Evolutionary conservation across 306 rosid genomes (phyloP).

Genomic region (Rubus parviflorus): DNA sequence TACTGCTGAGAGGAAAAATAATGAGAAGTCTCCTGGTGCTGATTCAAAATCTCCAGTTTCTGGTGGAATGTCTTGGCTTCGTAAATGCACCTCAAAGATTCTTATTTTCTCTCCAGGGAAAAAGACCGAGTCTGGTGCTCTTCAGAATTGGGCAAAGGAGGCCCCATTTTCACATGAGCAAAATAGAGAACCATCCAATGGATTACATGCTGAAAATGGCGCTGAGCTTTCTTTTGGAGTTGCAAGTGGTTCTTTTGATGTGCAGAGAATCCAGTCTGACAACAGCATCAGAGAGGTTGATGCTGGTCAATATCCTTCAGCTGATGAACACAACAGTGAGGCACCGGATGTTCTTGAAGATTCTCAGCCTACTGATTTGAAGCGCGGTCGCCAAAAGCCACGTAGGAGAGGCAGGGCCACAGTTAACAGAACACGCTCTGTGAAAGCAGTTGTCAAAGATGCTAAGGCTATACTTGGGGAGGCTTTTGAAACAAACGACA

Average conservation of each 20-base stretch:
- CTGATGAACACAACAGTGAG: slow-evolving; percentile 57
- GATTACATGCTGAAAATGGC: slow-evolving; percentile 54
- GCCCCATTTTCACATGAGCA: slow-evolving; percentile 32
- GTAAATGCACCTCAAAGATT: slow-evolving; percentile 86
- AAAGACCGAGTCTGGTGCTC: slow-evolving; percentile 47
- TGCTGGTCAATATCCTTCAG: slow-evolving; percentile 54
- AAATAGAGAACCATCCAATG: slow-evolving; percentile 39
- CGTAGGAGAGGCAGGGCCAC: slow-evolving; percentile 53
- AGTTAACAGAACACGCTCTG: slow-evolving; percentile 52
- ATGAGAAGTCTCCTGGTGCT: slow-evolving; percentile 41
- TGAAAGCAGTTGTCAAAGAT: slow-evolving; percentile 69
- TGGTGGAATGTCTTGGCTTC: slow-evolving; percentile 86
- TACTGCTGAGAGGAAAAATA: slow-evolving; percentile 41
- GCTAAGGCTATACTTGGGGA: slow-evolving; percentile 73
- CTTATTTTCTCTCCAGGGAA: slow-evolving; percentile 69
- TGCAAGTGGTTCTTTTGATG: slow-evolving; percentile 76
- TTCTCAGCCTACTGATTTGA: slow-evolving; percentile 54
- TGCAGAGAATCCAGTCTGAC: slow-evolving; percentile 50
- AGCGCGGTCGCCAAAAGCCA: slow-evolving; percentile 38
- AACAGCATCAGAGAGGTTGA: slow-evolving; percentile 55
- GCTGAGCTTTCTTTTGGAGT: slow-evolving; percentile 63
- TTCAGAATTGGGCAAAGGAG: slow-evolving; percentile 41
- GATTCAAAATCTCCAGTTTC: slow-evolving; percentile 56
- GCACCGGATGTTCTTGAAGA: slow-evolving; percentile 48
- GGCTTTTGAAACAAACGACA: slow-evolving; percentile 43